Evolutionary conservation across 225 moss, liverwort and hornwort species (phyloP), one percentile per base, ranked within the genome.

Genomic region (Climacium dendroides): DNA sequence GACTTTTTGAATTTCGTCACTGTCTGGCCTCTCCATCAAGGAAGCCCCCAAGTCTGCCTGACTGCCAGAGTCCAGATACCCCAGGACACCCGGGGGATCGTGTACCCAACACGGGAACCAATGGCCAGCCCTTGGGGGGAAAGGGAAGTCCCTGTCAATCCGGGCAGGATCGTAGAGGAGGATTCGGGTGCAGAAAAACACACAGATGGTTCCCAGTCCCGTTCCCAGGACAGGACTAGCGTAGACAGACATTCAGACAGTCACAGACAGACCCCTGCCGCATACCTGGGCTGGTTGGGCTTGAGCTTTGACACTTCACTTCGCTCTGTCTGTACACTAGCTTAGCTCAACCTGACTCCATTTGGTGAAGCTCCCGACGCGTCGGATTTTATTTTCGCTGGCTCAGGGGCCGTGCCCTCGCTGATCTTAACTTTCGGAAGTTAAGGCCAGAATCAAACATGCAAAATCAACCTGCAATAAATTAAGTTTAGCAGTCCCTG

Each of bases 61-160:
- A 19, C 57, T 72, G 85, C 84, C 85, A 87, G 90, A 55, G 77
- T 39, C 63, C 70, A 76, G 90, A 88, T 91, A 82, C 85, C 79
- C 24, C 59, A 74, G 89, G 78, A 87, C 86, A 83, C 34, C 45
- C 26, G 61, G 71, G 59, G 62, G 90, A 90, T 90, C 81, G 76
- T 78, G 89, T 89, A 65, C 91, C 41, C 85, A 74, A 73, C 84
- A 73, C 84, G 30, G 85, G 86, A 86, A 75, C 91, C 86, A 65
- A 71, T 87, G 72, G 81, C 37, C 60, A 54, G 65, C 83, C 32
- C 62, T 54, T 64, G 57, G 64, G 50, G 34, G 59, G 39, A 55
- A 18, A 64, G 43, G 61, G 80, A 47, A 79, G 78, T 79, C 84
- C 75, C 50, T 87, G 85, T 48, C 91, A 88, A 87, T 83, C 87